Base-by-base conservation (phyloP, 2,329 filamentous ascomycete species). In the Fusarium subglutinans region DNA sequence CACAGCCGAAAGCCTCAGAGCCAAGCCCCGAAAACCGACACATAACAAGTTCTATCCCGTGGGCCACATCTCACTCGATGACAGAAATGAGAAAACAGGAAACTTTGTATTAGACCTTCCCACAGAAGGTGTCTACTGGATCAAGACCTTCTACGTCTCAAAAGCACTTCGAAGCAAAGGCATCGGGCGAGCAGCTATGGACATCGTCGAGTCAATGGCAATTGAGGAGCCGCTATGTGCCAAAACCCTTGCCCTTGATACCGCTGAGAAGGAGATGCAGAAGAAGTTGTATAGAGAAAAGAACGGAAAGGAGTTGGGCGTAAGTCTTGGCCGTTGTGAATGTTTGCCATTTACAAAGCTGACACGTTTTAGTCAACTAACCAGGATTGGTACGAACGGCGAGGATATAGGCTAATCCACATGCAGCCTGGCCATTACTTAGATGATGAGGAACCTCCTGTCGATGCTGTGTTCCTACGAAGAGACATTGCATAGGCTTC, bases 121-220 rank as follows among this genome's bases (percentile, higher is more conserved):
- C 0, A 30, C 48, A 1, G 63, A 76, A 3, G 58, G 55, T 7
- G 43, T 78, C 12, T 80, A 77, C 53, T 81, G 79, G 79, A 81
- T 81, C 44, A 81, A 81, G 48, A 80, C 72, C 0, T 76, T 81
- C 12, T 81, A 78, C 33, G 75, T 81, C 3, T 74, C 78, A 0
- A 50, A 70, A 9, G 73, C 74, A 12, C 54, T 81, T 5, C 77
- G 70, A n/a, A 72, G 74, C 38, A 63, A 71, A 13, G 80, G 80
- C 5, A 59, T 81, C 2, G 80, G 79, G 0, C 44, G 80, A 3
- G 79, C 76, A 11, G 79, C 79, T 0, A 81, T 81, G 80, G 79
- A 80, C 18, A 59, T 70, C 8, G 63, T 78, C 2, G 80, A 81
- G 48, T 60, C 56, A 13, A 79, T 80, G 77, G 79, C 79, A 3